Evolutionary conservation across 495 filamentous ascomycete species (phyloP), one percentile per base, ranked within the genome.

Genomic region (Lasiosphaeriaceae sp.): DNA sequence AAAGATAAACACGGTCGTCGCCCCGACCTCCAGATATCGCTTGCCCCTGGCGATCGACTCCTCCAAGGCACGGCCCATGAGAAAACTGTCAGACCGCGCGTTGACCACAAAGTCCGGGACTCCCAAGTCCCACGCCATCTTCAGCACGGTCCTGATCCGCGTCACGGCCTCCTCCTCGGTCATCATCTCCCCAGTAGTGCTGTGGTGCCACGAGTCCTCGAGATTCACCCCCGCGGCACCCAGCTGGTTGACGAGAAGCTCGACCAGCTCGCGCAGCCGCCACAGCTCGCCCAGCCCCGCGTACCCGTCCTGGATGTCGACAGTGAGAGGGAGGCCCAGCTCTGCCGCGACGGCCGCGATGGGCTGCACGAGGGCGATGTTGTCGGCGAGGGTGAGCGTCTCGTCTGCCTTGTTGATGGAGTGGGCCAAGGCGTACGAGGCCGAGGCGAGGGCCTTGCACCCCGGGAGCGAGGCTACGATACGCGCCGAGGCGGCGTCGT

Each of bases 291-390:
- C 46, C 22, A 55, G 45, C 41, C 75, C 68, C 11, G 74, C 78
- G 57, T 82, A 82, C 0, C 78, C 81, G 58, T 80, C 75, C 60
- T 82, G 80, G 11, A 81, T 50, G 55, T 83, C 80, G 46, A 80
- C 75, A 0, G 78, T 77, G 12, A 82, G 55, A 0, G 79, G 78
- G 24, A 67, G 69, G 50, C 63, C 54, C 23, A 59, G 56, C 24
- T 58, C 44, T 22, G 50, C 56, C 8, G 71, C 67, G 16, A 73
- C 56, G 20, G 56, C 56, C 5, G 71, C 67, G 52, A 76, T 69
- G 37, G 44, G 58, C 12, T 43, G 37, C 34, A 69, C 56, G 8
- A 68, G 66, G 2, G 56, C 41, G 11, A 80, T 50, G 52, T 79
- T 72, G 0, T 52, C 50, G 11, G 71, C 50, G 11, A 74, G 66